Conservation (phyloP, 306 rosid genomes). For the Carpinus fangiana region DNA sequence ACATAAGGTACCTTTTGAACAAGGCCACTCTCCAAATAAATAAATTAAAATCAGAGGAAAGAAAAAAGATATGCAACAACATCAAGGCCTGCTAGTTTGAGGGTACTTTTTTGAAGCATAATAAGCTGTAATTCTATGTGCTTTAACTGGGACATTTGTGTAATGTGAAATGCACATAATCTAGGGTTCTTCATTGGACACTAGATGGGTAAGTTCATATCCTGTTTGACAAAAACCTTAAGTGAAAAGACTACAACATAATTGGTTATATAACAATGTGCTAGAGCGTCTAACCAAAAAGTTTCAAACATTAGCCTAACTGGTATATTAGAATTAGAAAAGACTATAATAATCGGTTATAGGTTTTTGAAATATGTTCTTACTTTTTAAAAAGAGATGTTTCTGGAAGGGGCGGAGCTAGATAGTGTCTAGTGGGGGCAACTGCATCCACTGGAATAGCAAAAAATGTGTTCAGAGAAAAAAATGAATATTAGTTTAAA, state of each 20-base stretch:
- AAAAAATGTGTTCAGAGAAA: too few species aligned
- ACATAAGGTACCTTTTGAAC: not conserved
- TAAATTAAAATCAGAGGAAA: not conserved
- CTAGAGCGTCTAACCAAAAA: not conserved
- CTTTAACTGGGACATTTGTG: not conserved
- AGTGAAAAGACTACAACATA: not conserved
- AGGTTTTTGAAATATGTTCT: too few species aligned
- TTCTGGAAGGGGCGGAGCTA: not conserved
- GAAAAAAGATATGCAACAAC: not conserved
- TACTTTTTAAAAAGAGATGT: not conserved
- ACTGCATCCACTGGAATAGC: not conserved
- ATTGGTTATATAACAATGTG: not conserved
- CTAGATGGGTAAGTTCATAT: not conserved
- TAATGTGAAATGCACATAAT: not conserved
- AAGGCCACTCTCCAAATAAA: not conserved
- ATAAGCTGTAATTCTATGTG: not conserved
- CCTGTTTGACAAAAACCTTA: not conserved
- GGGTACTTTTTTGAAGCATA: not conserved
- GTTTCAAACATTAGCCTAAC: not conserved
- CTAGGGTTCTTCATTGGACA: too few species aligned
- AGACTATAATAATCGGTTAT: too few species aligned
- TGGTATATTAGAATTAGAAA: too few species aligned
- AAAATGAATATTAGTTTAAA: too few species aligned
- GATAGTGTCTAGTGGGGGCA: not conserved
- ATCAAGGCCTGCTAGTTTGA: not conserved